phyloP scores from a whole-genome alignment of 306 rosid genomes.

The Sphenostylis stenocarpa region DNA sequence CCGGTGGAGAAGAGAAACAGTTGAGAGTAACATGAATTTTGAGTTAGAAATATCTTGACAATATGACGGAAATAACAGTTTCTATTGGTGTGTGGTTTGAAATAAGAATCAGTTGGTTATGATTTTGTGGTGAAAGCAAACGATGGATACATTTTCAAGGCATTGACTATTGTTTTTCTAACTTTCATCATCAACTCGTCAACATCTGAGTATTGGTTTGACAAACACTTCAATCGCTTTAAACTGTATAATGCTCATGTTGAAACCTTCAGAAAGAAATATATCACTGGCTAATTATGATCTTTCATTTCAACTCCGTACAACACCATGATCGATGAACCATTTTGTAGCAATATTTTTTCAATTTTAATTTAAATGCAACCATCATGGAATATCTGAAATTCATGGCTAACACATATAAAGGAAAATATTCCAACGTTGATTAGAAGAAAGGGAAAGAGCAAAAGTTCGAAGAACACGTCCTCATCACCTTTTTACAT shows the following conservation, averaged over 20 bases:
- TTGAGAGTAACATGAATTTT: conserved; percentile 22
- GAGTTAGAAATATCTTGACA: not conserved
- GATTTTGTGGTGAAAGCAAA: conserved; percentile 44
- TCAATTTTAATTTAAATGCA: not conserved
- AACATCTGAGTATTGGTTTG: conserved; percentile 7
- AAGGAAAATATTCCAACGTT: conserved; percentile 8
- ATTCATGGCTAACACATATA: not conserved
- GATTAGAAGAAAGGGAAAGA: not conserved
- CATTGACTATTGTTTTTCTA: conserved; percentile 37
- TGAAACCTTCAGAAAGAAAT: not conserved
- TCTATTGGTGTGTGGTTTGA: conserved; percentile 33
- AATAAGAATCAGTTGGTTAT: conserved; percentile 47
- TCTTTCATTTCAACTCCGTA: conserved; percentile 18
- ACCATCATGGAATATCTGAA: conserved; percentile 22
- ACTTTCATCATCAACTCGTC: conserved; percentile 25
- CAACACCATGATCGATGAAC: not conserved
- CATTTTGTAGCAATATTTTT: not conserved
- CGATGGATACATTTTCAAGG: conserved; percentile 37
- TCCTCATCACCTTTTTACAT: not conserved
- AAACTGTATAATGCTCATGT: conserved; percentile 7
- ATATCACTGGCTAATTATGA: not conserved
- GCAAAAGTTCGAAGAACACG: conserved; percentile 9
- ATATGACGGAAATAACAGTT: conserved; percentile 1
- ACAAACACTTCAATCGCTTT: conserved; percentile 1
- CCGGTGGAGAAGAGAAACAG: not conserved